Evolutionary conservation across 805 yeast genomes (phyloP), one percentile per base, ranked within the genome.

Genomic region (Saturnispora saitoi): DNA sequence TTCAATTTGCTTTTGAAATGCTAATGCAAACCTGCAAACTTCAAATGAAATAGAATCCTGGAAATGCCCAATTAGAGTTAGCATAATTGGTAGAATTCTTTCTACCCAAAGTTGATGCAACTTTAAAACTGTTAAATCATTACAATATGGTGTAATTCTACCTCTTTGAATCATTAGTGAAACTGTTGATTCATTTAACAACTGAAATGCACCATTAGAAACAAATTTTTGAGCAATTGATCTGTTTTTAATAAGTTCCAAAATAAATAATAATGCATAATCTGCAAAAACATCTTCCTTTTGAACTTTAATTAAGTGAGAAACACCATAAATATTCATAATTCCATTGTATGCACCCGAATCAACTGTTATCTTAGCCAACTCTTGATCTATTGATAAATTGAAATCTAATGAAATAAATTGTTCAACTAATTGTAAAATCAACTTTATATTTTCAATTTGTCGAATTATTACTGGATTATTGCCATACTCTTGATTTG

Each of bases 31-130:
- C 41, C 78, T 67, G 51, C 83, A 75, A 7, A 80, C 66, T 49
- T 87, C 93, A 2, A 87, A 80, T 1, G 83, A 55, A 2, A 83
- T 69, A 39, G 77, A 71, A 1, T 73, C 73, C 0, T 91, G 91
- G 50, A 88, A 77, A 43, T 73, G 75, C 26, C 80, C 71, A 36
- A 87, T 59, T 14, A 86, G 64, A 1, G 77, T 68, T 44, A 86
- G 66, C 19, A 84, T 67, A 4, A 86, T 76, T 0, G 93, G 81
- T 29, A 90, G 68, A 15, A 90, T 65, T 1, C 96, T 95, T 57
- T 82, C 80, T n/a, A 80, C 75, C 97, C 97, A 90, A n/a, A 86
- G 69, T 46, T 76, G 73, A 61, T 89, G 91, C 50, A 85, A 65
- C 41, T 56, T 55, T 6, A 42, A 39, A 38, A 53, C 41, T 11